These are phyloP conservation scores for Cercospora nicotianae DNA, from an alignment of 2,329 filamentous ascomycete species.

Conservation along the genomic window DNA sequence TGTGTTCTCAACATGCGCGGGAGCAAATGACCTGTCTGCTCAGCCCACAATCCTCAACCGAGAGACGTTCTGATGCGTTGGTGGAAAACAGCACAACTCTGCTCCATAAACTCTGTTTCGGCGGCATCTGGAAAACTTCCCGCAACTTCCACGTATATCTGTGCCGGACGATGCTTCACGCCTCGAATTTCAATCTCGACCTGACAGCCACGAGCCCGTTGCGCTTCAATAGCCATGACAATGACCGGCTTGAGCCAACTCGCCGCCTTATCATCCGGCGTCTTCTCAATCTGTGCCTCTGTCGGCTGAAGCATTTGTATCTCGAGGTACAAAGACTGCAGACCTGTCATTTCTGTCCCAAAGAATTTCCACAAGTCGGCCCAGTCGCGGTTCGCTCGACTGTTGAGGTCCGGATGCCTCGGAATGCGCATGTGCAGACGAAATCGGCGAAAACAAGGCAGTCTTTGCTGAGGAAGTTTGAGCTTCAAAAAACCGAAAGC, in stretches of 20 bases:
- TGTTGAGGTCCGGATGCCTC: slow-evolving; percentile 36
- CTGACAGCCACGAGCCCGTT: slow-evolving; percentile 31
- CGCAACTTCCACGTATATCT: slow-evolving; percentile 22
- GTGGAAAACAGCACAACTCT: slow-evolving; percentile 31
- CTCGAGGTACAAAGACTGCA: slow-evolving; percentile 33
- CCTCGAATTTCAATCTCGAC: slow-evolving; percentile 34
- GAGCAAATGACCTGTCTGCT: not conserved
- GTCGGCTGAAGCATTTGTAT: slow-evolving; percentile 34
- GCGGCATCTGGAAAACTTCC: slow-evolving; percentile 8
- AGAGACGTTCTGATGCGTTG: slow-evolving; percentile 33
- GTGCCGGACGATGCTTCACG: slow-evolving; percentile 29
- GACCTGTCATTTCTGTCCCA: slow-evolving; percentile 33
- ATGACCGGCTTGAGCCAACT: slow-evolving; percentile 37
- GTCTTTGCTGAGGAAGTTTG: slow-evolving; percentile 34
- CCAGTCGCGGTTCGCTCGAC: slow-evolving; percentile 36
- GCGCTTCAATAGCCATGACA: slow-evolving; percentile 32
- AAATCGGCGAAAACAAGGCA: slow-evolving; percentile 33
- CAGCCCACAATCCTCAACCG: slow-evolving; percentile 12
- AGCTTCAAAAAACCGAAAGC: slow-evolving; percentile 36
- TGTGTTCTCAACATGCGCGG: too few relatives aligned
- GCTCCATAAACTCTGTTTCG: slow-evolving; percentile 22
- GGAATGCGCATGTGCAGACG: slow-evolving; percentile 36
- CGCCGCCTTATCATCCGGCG: slow-evolving; percentile 29
- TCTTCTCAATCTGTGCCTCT: slow-evolving; percentile 33
- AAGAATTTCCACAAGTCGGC: slow-evolving; percentile 36